Conservation (phyloP, 208 protist genomes). For the Leishmania martiniquensis region DNA sequence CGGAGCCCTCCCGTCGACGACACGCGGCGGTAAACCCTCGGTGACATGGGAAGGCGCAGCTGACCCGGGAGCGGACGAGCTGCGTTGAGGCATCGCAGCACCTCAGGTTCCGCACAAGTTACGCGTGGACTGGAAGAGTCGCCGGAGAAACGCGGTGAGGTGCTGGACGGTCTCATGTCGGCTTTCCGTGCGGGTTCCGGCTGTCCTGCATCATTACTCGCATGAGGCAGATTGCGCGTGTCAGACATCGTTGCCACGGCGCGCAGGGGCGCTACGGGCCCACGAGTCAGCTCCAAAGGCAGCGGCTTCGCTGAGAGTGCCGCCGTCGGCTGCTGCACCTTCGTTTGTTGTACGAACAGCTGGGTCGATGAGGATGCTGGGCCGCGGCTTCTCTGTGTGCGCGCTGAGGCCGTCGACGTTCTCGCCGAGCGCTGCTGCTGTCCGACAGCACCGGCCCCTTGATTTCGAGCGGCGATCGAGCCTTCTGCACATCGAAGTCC, state of each 20-base stretch:
- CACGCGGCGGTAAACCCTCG: background rate
- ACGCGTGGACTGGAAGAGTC: background rate
- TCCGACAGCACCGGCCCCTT: background rate
- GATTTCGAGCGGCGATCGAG: background rate
- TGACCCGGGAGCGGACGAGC: background rate
- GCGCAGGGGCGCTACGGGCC: background rate
- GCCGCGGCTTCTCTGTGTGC: background rate
- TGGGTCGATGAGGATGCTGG: background rate
- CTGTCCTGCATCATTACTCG: background rate
- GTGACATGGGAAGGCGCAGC: background rate
- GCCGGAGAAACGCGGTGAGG: background rate
- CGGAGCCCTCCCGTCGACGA: background rate
- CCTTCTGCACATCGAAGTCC: background rate
- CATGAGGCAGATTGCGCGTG: background rate
- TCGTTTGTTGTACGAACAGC: background rate
- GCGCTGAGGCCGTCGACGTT: background rate
- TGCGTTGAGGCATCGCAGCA: background rate
- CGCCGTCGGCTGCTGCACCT: background rate
- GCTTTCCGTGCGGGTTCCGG: background rate
- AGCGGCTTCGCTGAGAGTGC: background rate
- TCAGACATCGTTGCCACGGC: background rate
- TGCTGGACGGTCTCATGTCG: background rate
- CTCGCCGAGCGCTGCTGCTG: conserved; percentile 1
- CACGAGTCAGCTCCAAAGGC: background rate
- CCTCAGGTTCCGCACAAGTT: background rate